A percentile compares a stretch with the other conserved stretches of the same genome.
Evolutionary conservation across 2,329 filamentous ascomycete species (phyloP).

Genomic region (Beauveria sp.): DNA sequence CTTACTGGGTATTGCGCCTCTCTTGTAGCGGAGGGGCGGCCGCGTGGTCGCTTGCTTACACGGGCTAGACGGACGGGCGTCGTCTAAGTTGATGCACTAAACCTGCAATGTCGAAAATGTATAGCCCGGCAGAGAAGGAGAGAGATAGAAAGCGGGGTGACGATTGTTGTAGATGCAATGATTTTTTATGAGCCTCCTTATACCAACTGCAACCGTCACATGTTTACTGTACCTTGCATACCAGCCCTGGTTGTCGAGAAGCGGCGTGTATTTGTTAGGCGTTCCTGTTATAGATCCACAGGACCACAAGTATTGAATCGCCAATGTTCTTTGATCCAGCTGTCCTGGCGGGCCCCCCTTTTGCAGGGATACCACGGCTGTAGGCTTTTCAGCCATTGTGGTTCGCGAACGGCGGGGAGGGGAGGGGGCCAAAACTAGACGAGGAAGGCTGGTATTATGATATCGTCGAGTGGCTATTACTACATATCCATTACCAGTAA

Average conservation of each 20-base stretch:
- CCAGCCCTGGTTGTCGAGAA: neutral
- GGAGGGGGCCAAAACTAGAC: too few species aligned
- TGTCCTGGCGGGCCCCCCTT: neutral
- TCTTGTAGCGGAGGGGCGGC: neutral
- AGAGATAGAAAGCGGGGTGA: neutral
- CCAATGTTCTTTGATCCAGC: neutral
- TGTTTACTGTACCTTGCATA: neutral
- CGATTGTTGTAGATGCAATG: too few species aligned
- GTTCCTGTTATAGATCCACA: neutral
- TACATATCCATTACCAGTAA: too few species aligned
- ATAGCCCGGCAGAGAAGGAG: neutral
- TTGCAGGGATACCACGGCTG: neutral
- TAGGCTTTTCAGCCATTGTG: neutral
- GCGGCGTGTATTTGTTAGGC: too few species aligned
- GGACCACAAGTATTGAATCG: neutral
- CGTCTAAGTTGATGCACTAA: too few species aligned
- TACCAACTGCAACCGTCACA: neutral
- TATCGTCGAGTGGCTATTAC: too few species aligned
- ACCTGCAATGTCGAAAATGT: neutral
- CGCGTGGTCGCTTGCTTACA: neutral
- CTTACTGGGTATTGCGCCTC: neutral
- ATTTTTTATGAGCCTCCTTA: neutral
- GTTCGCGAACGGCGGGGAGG: neutral
- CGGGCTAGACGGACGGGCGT: neutral
- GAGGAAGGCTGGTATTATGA: too few species aligned